Evolutionary conservation across 2,329 filamentous ascomycete species (phyloP).

Genomic region (Immersiporthe knoxdaviesiana): DNA sequence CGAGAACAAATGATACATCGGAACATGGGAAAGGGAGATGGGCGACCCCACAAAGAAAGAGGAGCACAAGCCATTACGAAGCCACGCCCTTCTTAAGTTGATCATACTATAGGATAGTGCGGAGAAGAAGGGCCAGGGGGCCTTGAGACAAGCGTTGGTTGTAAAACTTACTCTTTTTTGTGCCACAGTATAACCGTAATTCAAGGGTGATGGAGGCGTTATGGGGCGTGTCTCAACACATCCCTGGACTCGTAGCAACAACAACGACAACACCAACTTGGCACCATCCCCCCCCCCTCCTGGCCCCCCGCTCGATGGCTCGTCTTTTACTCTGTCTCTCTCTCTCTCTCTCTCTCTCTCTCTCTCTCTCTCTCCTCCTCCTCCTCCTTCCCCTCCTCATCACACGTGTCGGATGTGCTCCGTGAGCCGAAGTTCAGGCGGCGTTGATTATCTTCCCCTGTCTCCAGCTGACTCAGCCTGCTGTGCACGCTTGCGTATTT

Average conservation of each 20-base stretch:
- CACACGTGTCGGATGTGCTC: conserved; percentile 1
- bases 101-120: neutral
- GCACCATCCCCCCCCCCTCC: too few relatives aligned
- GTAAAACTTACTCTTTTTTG: neutral
- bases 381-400: neutral
- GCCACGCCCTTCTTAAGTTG: neutral
- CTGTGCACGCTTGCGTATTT: too few relatives aligned
- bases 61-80: neutral
- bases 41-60: neutral
- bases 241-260: neutral
- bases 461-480: neutral
- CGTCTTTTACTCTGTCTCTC: too few relatives aligned
- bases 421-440: neutral
- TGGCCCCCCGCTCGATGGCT: neutral
- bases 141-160: neutral
- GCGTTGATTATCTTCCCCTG: neutral
- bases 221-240: conserved; percentile 9
- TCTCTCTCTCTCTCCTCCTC: neutral
- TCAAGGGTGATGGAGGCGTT: neutral
- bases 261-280: neutral
- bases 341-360: neutral
- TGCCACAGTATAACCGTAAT: neutral
- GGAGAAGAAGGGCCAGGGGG: neutral
- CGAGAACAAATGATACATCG: conserved; percentile 4
- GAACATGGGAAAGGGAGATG: neutral